These are phyloP conservation scores for Euphorbia schlechtendalii DNA, from an alignment of 441 rosid genomes.

Conservation along the genomic window DNA sequence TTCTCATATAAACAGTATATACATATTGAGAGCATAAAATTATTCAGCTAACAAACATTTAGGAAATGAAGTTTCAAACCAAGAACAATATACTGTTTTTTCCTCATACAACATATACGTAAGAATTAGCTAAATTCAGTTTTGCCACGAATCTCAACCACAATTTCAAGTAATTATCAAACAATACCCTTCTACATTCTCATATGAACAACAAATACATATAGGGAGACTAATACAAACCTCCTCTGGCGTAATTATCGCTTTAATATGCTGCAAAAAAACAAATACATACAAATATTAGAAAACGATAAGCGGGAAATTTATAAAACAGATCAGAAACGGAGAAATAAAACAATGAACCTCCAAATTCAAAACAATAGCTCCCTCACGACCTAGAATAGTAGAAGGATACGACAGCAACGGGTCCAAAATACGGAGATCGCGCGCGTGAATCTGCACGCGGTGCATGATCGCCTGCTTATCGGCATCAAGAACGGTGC, in stretches of 20 bases:
- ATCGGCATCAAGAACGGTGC: conserved; percentile 55
- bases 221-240: conserved; percentile 36
- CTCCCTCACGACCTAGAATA: conserved; percentile 88
- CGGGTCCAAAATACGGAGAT: conserved; percentile 92
- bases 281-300: background rate
- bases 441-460: conserved; percentile 97
- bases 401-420: conserved; percentile 88
- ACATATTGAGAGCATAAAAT: background rate
- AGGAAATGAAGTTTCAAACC: background rate
- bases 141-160: background rate
- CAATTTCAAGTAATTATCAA: background rate
- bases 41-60: no score
- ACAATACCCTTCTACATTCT: background rate
- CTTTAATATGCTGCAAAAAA: conserved; percentile 77
- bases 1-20: no score
- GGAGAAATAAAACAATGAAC: conserved; percentile 17
- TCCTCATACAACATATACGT: background rate
- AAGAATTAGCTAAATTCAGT: background rate
- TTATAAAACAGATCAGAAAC: background rate
- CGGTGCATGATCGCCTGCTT: conserved; percentile 92
- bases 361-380: conserved; percentile 94
- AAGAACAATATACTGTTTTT: background rate
- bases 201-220: background rate
- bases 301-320: background rate
- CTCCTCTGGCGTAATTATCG: conserved; percentile 92